Conservation (phyloP, 202 grass and related monocot species). For the Schoenoplectus triqueter region DNA sequence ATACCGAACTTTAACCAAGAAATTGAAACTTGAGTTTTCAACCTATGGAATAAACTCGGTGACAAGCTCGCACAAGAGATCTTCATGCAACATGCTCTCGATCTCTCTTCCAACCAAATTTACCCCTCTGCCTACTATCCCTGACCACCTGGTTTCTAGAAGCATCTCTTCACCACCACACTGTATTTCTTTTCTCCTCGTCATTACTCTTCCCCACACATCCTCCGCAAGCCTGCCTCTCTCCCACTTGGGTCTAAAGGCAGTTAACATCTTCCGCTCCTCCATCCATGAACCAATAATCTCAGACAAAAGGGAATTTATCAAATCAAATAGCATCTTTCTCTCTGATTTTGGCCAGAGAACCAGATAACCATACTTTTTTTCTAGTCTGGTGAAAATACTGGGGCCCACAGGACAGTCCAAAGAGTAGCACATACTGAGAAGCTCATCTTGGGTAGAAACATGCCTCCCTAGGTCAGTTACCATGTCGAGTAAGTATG, state of each 20-base stretch:
- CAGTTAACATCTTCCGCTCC: conserved; percentile 36
- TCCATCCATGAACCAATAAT: conserved; percentile 46
- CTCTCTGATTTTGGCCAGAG: conserved; percentile 71
- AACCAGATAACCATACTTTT: conserved; percentile 64
- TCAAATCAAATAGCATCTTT: conserved; percentile 84
- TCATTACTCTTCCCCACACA: conserved; percentile 68
- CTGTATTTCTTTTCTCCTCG: conserved; percentile 49
- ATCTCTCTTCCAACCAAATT: conserved; percentile 56
- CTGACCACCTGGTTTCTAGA: conserved; percentile 59
- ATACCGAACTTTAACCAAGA: conserved; percentile 4
- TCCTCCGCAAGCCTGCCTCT: conserved; percentile 57
- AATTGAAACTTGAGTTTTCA: no score
- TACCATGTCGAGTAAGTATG: conserved; percentile 75
- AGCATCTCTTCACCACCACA: conserved; percentile 40
- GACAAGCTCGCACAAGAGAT: conserved; percentile 66
- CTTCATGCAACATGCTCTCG: conserved; percentile 53
- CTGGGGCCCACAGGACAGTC: conserved; percentile 46
- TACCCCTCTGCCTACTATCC: conserved; percentile 46
- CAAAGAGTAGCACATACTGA: conserved; percentile 52
- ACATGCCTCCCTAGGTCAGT: conserved; percentile 51
- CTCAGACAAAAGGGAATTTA: conserved; percentile 55
- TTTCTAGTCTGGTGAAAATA: conserved; percentile 66
- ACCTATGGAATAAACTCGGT: conserved; percentile 32
- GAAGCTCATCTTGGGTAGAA: conserved; percentile 47
- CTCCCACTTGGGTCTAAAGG: conserved; percentile 40